Base-by-base conservation (phyloP, 129 eudicot species). In the Flaveria ramosissima region DNA sequence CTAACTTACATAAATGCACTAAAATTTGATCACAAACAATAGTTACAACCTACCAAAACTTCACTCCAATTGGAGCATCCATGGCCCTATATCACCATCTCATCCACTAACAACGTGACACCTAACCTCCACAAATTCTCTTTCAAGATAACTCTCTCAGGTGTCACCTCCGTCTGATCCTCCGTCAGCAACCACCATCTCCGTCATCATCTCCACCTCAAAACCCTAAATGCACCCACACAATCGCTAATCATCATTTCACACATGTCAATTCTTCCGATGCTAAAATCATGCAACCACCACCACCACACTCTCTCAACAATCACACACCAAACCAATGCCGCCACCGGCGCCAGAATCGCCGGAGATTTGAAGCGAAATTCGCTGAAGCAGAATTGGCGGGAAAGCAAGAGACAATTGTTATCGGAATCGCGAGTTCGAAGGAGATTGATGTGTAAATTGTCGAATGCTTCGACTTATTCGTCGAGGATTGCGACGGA, bases 401-500 rank as follows among this genome's bases (percentile, higher is more conserved):
- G 6, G 19, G 53, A 41, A 24, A 20, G 9, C 68, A 77, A 68
- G 30, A 68, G 42, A 0, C 24, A 48, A 19, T n/a, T 30, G 3
- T 46, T 19, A 52, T 48, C 74, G 8, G 26, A 46, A 51, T 65
- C 72, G 13, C 73, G 70, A 52, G 9, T 19, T 55, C 42, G 61
- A 19, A 27, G 75, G 72, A 81, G 65, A 77, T 48, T 79, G 2
- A 41, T 21, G 2, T 50, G 56, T 74, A 82, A 73, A 57, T 51
- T 91, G 85, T 82, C 74, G 73, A 83, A 81, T 27, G 87, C 85
- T 52, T 83, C 89, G 14, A 88, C 94, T 32, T 90, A 88, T 68
- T 65, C 94, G 42, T 90, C 92, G 46, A 77, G 83, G 80, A 86
- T 90, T 48, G 84, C 86, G 41, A 92, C 96, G 9, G 96, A 92